Evolutionary conservation across 352 stramenopile genomes (phyloP), one percentile per base, ranked within the genome.

Genomic region (Labyrinthula sp.): DNA sequence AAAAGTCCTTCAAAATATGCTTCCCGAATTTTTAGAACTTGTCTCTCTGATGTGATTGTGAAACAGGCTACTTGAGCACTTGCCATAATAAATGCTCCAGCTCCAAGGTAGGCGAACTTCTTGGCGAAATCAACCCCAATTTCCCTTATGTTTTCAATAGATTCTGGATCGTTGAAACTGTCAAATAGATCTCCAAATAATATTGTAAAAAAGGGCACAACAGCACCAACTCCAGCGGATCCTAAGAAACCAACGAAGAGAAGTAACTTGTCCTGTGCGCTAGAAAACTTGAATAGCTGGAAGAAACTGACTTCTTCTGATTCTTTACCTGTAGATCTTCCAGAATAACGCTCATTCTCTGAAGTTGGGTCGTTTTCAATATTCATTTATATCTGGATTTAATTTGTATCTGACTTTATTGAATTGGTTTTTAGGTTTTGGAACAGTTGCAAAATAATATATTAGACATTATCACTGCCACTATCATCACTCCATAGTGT

Each of bases 1-100:
- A 59, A 46, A 6, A 59, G 26, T 18, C 43, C 45, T 2, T 41
- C 22, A 12, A 59, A 24, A 38, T 59, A 59, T 22, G 29, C 12
- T n/a, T 59, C 30, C 21, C 50, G 41, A 20, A 58, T 52, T n/a
- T 34, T 31, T 18, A 48, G 30, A 0, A 38, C 34, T 14, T 59
- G 40, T 10, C 39, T 18, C 14, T 57, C 41, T n/a, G 47, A 25
- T 15, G 31, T 22, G 9, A 57, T 30, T 7, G 30, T 58, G 48
- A 47, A 57, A 10, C 54, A 22, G n/a, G 30, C 31, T 2, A 56
- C 41, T 35, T 58, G 45, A 6, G 23, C 31, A n/a, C 15, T 15
- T 14, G 28, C 30, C 23, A n/a, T 18, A 5, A 49, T 22, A 20
- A 58, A 56, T 9, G 40, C 31, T 12, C 21, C 48, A 1, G 45